A percentile compares a stretch with the other conserved stretches of the same genome.
Evolutionary conservation across 1,139 yeast genomes (phyloP).

Genomic region (Blastobotrys aristatus): DNA sequence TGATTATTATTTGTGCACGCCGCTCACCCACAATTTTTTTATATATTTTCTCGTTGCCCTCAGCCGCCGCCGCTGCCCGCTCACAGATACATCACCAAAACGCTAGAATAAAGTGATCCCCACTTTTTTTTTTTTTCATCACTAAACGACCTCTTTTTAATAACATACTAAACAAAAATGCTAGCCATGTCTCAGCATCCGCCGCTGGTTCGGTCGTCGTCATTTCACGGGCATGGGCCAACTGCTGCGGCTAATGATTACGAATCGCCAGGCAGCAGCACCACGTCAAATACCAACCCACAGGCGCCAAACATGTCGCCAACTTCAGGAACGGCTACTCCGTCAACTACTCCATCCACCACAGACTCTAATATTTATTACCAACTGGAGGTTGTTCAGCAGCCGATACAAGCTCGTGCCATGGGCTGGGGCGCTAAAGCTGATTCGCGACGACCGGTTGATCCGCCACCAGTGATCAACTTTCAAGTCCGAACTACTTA

Average conservation of each 20-base stretch:
- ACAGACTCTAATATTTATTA: constrained; percentile 9
- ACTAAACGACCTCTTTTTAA: neutral
- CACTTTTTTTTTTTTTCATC: neutral
- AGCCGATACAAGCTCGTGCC: constrained; percentile 33
- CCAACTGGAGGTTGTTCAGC: constrained; percentile 27
- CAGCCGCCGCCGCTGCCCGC: no score
- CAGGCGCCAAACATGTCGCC: neutral
- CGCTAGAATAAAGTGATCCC: no score
- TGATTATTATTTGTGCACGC: neutral
- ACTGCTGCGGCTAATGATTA: neutral
- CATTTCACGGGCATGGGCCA: neutral
- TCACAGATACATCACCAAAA: no score
- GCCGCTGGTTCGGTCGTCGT: constrained; percentile 6
- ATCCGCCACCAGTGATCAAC: constrained; percentile 33
- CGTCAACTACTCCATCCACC: constrained; percentile 2
- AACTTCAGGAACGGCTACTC: neutral
- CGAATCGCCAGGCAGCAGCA: neutral
- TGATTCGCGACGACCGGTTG: constrained; percentile 34
- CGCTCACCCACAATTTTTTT: no score
- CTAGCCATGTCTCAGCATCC: constrained; percentile 13
- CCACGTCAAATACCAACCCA: neutral
- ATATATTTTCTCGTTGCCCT: no score
- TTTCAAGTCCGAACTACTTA: constrained; percentile 21
- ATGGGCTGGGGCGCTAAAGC: constrained; percentile 35
- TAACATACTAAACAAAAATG: constrained; percentile 1